Percentiles rank a stretch among this genome's conserved stretches.
phyloP scores from a whole-genome alignment of 441 rosid genomes.

The Mallotus repandus region DNA sequence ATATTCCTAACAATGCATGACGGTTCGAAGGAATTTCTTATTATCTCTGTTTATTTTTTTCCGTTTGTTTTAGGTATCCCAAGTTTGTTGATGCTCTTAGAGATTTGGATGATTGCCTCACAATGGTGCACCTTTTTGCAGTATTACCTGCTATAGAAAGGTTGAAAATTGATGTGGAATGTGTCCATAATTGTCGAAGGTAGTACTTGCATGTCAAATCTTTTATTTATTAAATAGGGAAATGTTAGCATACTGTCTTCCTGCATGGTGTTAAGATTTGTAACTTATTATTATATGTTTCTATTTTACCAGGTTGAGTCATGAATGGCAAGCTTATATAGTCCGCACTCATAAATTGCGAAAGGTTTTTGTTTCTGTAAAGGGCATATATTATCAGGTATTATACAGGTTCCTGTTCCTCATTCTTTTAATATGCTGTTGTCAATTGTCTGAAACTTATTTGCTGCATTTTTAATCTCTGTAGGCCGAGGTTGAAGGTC shows the following conservation, averaged over 20 bases:
- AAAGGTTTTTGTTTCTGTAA: conserved; percentile 82
- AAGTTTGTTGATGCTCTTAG: conserved; percentile 82
- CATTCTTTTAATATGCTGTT: neutral
- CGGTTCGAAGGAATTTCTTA: too few species aligned
- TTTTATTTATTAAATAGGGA: neutral
- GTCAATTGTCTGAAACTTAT: neutral
- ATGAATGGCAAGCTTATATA: conserved; percentile 95
- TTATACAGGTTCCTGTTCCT: conserved; percentile 28
- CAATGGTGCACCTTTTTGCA: conserved; percentile 92
- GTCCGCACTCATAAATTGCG: conserved; percentile 75
- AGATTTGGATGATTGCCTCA: conserved; percentile 93
- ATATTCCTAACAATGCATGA: neutral
- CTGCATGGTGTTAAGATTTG: neutral
- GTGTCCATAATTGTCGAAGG: conserved; percentile 86
- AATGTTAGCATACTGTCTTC: neutral
- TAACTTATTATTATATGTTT: neutral
- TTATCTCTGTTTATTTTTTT: neutral
- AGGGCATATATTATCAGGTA: conserved; percentile 97
- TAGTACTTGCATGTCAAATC: conserved; percentile 17
- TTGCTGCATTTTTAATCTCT: conserved; percentile 15
- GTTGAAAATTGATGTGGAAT: conserved; percentile 70
- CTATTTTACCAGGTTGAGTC: conserved; percentile 63
- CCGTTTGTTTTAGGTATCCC: conserved; percentile 60
- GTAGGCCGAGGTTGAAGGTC: conserved; percentile 95
- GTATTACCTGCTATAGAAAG: conserved; percentile 80